Evolutionary conservation across 1,284 basidiomycete genomes (phyloP).

Genomic region (Tilletia indica): DNA sequence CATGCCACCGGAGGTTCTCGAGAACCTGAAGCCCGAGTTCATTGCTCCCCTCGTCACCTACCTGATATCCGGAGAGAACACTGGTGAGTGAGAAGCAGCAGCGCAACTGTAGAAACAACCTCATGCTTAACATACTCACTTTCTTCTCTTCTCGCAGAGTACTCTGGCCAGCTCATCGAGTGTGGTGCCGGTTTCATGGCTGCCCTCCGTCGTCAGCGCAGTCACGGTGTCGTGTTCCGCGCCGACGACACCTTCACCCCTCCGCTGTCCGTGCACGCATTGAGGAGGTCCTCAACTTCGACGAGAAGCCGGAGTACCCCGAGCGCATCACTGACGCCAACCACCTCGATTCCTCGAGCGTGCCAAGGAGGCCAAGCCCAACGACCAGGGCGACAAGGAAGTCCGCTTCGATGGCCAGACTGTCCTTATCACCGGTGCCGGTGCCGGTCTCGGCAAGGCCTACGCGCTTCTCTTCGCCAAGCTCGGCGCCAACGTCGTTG

Average conservation of each 20-base stretch:
- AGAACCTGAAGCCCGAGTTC: conserved; percentile 85
- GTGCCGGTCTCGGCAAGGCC: conserved; percentile 70
- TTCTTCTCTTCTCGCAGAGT: conserved; percentile 57
- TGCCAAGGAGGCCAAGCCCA: conserved; percentile 69
- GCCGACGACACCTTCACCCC: conserved; percentile 85
- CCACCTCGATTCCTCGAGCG: conserved; percentile 67
- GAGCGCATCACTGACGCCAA: conserved; percentile 65
- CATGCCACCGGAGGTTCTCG: conserved; percentile 96
- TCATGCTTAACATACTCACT: background rate
- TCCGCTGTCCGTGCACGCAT: conserved; percentile 66
- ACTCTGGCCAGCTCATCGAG: conserved; percentile 85
- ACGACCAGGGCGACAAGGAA: conserved; percentile 68
- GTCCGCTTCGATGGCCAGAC: conserved; percentile 87
- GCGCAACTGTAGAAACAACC: too few relatives aligned
- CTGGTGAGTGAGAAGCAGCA: conserved; percentile 21
- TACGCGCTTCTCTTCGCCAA: conserved; percentile 88
- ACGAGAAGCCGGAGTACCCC: conserved; percentile 70
- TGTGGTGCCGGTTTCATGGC: conserved; percentile 90
- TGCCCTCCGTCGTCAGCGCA: conserved; percentile 89
- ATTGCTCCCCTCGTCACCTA: conserved; percentile 74
- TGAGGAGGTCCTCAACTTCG: conserved; percentile 75
- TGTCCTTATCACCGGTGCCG: conserved; percentile 80
- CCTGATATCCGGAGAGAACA: conserved; percentile 51
- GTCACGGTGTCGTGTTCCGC: conserved; percentile 80
- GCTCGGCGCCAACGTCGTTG: conserved; percentile 90